These are phyloP conservation scores for Colletotrichum phormii DNA, from an alignment of 2,329 filamentous ascomycete species.

Conservation along the genomic window DNA sequence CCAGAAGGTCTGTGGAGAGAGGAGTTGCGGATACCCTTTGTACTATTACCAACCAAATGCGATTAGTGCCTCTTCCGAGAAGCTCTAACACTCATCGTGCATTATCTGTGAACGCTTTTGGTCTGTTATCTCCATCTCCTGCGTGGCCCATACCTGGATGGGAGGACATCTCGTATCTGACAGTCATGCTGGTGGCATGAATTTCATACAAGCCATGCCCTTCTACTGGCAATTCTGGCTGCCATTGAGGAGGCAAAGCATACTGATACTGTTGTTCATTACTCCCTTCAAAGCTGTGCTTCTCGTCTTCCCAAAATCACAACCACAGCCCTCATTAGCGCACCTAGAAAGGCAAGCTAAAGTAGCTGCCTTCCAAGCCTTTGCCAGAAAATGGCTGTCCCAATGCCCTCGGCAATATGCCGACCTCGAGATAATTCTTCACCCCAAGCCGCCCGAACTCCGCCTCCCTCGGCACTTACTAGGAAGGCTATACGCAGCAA, in stretches of 20 bases:
- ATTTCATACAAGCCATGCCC: background rate
- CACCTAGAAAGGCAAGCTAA: too few relatives aligned
- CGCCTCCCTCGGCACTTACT: too few relatives aligned
- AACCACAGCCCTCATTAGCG: too few relatives aligned
- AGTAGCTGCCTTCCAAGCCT: too few relatives aligned
- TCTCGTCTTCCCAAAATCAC: too few relatives aligned
- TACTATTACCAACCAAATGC: background rate
- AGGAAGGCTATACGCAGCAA: too few relatives aligned
- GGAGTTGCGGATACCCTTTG: background rate
- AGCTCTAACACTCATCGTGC: background rate
- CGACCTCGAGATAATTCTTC: too few relatives aligned
- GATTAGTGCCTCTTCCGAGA: background rate
- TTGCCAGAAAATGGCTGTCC: too few relatives aligned
- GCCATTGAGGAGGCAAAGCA: background rate
- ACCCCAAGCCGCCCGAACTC: too few relatives aligned
- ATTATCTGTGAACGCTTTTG: background rate
- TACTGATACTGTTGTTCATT: background rate
- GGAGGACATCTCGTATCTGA: background rate
- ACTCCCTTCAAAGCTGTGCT: background rate
- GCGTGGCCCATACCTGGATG: background rate
- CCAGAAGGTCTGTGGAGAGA: background rate
- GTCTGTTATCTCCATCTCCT: background rate
- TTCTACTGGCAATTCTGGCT: background rate
- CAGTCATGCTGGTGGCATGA: background rate
- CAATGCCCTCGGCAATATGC: too few relatives aligned